Conservation (phyloP, 805 yeast species). For the Phaffomyces thermotolerans region DNA sequence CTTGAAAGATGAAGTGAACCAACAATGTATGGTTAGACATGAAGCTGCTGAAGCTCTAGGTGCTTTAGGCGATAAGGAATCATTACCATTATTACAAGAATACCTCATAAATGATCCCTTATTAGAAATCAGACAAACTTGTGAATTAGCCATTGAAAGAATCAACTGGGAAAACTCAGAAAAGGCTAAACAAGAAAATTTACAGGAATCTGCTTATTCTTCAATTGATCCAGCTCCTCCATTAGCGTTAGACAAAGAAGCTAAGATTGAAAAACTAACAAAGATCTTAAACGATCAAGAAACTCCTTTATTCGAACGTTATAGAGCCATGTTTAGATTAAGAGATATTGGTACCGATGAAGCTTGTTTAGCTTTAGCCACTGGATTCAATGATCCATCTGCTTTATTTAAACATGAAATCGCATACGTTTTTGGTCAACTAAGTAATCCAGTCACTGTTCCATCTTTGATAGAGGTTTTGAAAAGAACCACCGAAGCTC, state of each 20-base stretch:
- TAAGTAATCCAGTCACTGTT: constrained; percentile 87
- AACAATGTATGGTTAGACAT: constrained; percentile 95
- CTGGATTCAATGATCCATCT: constrained; percentile 83
- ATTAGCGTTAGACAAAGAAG: constrained; percentile 54
- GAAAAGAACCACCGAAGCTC: constrained; percentile 74
- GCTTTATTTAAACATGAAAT: constrained; percentile 97
- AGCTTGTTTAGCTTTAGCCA: constrained; percentile 85
- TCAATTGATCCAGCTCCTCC: constrained; percentile 99
- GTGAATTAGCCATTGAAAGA: constrained; percentile 94
- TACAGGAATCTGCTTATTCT: constrained; percentile 71
- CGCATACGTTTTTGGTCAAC: constrained; percentile 96
- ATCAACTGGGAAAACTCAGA: constrained; percentile 86
- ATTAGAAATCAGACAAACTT: constrained; percentile 90
- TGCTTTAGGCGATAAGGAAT: constrained; percentile 78
- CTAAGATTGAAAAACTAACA: constrained; percentile 60
- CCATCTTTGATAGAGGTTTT: constrained; percentile 81
- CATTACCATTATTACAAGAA: constrained; percentile 56
- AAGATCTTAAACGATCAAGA: constrained; percentile 65
- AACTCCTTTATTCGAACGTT: constrained; percentile 82
- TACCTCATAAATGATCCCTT: constrained; percentile 69
- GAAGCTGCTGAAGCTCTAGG: constrained; percentile 99
- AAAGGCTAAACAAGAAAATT: constrained; percentile 52
- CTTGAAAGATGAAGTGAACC: constrained; percentile 50
- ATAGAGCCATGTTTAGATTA: constrained; percentile 96
- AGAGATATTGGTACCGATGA: constrained; percentile 92